Evolutionary conservation across 2,329 filamentous ascomycete species (phyloP), one percentile per base, ranked within the genome.

Genomic region (Penicillium sp.): DNA sequence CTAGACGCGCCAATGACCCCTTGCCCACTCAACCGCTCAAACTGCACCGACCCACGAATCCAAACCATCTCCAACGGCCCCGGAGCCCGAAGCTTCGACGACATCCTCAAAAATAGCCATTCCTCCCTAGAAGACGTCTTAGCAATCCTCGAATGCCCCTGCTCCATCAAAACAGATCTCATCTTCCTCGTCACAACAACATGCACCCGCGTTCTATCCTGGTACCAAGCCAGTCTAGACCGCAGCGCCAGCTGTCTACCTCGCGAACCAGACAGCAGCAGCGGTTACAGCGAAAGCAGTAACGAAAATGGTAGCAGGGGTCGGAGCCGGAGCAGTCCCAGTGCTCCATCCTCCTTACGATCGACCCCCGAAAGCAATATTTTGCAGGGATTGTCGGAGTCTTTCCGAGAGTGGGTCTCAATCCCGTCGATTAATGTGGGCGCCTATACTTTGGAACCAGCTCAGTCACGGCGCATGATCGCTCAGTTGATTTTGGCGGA

Each of bases 221-320:
- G 53, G 53, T 55, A 55, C 53, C 53, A 55, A 37, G 53, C 53
- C 7, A 55, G 53, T 55, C 53, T 55, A 22, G 53, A 55, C 30
- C 53, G 53, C 28, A 55, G 53, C 40, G 26, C 53, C 16, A 42
- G 38, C 16, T 55, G 37, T 25, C 40, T 43, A 22, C 26, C 26
- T 10, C 53, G 53, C 53, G 53, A 55, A n/a, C 28, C 26, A 19
- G 53, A 55, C 53, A 43, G 40, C 53, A 55, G 53, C 40, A 43
- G 45, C 16, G 43, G 53, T 14, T 45, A 42, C 53, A 46, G 25
- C 53, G 26, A 33, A 11, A 55, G 16, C 14, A 43, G 16, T 14
- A 51, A 25, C 30, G 30, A n/a, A 11, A 45, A 22, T 4, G 42
- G 42, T 2, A 25, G 42, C 42, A 45, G 42, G 14, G 14, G 42